Evolutionary conservation across 352 stramenopile species (phyloP), one percentile per base, ranked within the genome.

Genomic region (Phytopythium boreale): DNA sequence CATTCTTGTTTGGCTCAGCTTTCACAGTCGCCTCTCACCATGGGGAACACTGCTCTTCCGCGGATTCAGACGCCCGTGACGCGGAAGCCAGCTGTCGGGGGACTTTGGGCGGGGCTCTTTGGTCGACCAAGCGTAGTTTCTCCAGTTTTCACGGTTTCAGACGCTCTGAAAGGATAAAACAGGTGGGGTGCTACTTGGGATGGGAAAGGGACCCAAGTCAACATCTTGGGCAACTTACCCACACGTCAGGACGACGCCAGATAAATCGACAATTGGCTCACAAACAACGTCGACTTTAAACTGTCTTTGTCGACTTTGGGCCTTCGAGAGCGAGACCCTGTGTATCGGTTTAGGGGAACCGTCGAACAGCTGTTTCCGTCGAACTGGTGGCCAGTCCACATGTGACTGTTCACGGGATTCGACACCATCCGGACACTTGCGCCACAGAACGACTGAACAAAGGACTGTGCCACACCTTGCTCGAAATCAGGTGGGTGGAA

Each of bases 41-140:
- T n/a, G n/a, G n/a, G n/a, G n/a, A n/a, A 22, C 47, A 55, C 34
- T 14, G 12, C 52, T 1, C 53, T 59, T 59, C 36, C 52, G 52
- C 52, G 52, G 52, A 44, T 44, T 34, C 53, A 59, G 53, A 49
- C 53, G 31, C 20, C 10, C 11, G 41, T n/a, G 50, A 37, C 50
- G 50, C 24, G 19, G 27, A 7, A 29, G 19, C 53, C 20, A 46
- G 53, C 34, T 49, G 31, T n/a, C 10, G n/a, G n/a, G n/a, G n/a
- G n/a, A n/a, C n/a, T n/a, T n/a, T 11, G 15, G 19, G 46, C 14
- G 2, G 2, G 9, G n/a, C 46, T 10, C 19, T 52, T 52, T 8
- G 8, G 31, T 36, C 31, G 31, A n/a, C n/a, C 47, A 22, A 10
- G 47, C 47, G 47, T 27, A 6, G n/a, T 31, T n/a, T 34, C 26